Conservation (phyloP, 345 rosid species). For the Gossypium ekmanianum region DNA sequence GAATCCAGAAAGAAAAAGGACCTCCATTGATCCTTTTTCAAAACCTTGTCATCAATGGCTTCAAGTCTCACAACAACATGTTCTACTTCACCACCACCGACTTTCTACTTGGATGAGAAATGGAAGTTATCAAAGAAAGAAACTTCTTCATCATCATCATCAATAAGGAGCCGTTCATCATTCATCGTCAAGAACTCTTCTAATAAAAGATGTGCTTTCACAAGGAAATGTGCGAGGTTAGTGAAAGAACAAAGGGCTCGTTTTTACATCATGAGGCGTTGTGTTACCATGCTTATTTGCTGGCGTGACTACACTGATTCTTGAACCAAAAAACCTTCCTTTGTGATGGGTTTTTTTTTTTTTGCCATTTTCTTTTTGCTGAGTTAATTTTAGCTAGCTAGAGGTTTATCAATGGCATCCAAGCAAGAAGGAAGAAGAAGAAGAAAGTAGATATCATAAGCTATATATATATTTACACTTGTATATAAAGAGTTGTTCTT, state of each 20-base stretch:
- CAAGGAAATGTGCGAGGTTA: conserved; percentile 77
- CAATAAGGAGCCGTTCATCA: conserved; percentile 45
- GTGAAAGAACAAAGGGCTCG: conserved; percentile 91
- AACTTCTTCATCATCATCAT: conserved; percentile 42
- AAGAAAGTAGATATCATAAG: conserved; percentile 8
- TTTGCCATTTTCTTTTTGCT: not conserved
- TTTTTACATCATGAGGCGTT: conserved; percentile 89
- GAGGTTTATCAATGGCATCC: conserved; percentile 22
- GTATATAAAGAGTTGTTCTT: conserved; percentile 39
- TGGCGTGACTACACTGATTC: conserved; percentile 85
- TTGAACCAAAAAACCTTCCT: conserved; percentile 26
- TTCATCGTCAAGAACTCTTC: conserved; percentile 28
- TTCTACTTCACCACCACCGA: conserved; percentile 33
- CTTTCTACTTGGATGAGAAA: conserved; percentile 47
- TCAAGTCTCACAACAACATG: conserved; percentile 22
- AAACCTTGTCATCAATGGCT: conserved; percentile 30
- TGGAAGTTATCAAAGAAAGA: conserved; percentile 70
- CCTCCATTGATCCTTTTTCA: not conserved
- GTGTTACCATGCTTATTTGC: conserved; percentile 91
- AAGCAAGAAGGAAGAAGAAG: conserved; percentile 27
- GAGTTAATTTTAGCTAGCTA: not conserved
- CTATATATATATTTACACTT: conserved; percentile 26
- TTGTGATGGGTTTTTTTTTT: conserved; percentile 18
- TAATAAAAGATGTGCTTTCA: conserved; percentile 55
- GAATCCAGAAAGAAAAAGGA: not conserved